Conservation (phyloP, 495 filamentous ascomycete genomes). For the Amphirosellinia nigrospora region DNA sequence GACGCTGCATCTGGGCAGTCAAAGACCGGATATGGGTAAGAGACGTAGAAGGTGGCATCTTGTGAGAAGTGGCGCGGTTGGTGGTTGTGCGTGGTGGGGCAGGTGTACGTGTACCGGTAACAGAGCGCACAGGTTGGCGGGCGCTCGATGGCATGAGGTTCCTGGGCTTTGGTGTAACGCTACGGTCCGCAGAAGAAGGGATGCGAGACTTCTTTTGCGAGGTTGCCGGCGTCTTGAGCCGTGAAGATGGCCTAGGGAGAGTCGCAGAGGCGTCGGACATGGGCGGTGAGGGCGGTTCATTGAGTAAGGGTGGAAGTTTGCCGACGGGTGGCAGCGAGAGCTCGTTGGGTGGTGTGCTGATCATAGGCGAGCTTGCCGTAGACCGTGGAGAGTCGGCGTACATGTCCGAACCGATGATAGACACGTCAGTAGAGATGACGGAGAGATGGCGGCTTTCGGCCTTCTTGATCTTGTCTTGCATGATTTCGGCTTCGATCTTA, state of each 20-base stretch:
- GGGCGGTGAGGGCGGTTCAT: slow-evolving; percentile 65
- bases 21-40: slow-evolving; percentile 90
- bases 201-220: slow-evolving; percentile 53
- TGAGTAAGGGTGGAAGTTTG: slow-evolving; percentile 40
- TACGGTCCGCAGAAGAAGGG: slow-evolving; percentile 56
- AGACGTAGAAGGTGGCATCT: slow-evolving; percentile 79
- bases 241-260: slow-evolving; percentile 50
- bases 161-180: slow-evolving; percentile 56
- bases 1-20: slow-evolving; percentile 93
- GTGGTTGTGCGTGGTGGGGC: slow-evolving; percentile 37
- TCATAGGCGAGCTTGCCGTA: slow-evolving; percentile 73
- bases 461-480: slow-evolving; percentile 86
- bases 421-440: slow-evolving; percentile 57
- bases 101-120: slow-evolving; percentile 44
- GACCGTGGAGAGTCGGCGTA: slow-evolving; percentile 64
- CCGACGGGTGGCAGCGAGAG: slow-evolving; percentile 59
- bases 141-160: slow-evolving; percentile 38
- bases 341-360: slow-evolving; percentile 71
- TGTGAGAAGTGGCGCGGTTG: slow-evolving; percentile 48
- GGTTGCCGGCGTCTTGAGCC: slow-evolving; percentile 38
- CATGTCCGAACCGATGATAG: slow-evolving; percentile 60
- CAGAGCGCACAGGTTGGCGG: slow-evolving; percentile 43
- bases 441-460: slow-evolving; percentile 59
- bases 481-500: slow-evolving; percentile 92
- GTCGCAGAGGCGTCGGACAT: slow-evolving; percentile 80